Evolutionary conservation across 2,329 filamentous ascomycete species (phyloP), one percentile per base, ranked within the genome.

Genomic region (Neofusicoccum sp.): DNA sequence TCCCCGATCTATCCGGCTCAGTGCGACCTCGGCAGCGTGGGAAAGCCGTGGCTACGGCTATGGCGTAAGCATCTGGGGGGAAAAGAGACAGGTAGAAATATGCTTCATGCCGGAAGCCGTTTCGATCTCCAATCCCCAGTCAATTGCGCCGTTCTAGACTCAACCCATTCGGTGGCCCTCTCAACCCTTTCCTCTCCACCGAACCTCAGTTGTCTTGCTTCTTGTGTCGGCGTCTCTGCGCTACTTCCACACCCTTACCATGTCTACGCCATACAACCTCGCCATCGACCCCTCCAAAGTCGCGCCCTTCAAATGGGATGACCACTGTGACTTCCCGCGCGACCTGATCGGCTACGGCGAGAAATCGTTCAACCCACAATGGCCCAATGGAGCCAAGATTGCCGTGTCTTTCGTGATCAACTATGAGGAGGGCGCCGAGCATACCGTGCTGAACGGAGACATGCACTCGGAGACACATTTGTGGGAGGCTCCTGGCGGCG

Each of bases 301-400:
- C 38, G 71, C 69, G 68, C 68, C 70, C 57, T 65, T 67, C 60
- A 63, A 70, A 38, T 72, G 66, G 49, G 59, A 63, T 34, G 68
- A 65, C 30, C 66, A 68, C 1, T 72, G 68, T 57, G 67, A 69
- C 40, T 70, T 70, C 43, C 64, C 68, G 3, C 67, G 73, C 40
- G 68, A 72, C 59, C 74, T 82, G 40, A 77, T 81, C 62, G 76
- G 76, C 1, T 79, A 78, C 48, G 76, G 77, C 26, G 75, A 78
- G 53, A 69, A 72, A 34, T 75, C 75, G 0, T 68, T 77, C 6
- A 60, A 72, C 28, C 63, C 71, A 11, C 67, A 71, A 58, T 76
- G 73, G 73, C 73, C 72, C 3, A 72, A 72, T 57, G 65, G 65
- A 30, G 72, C 71, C 31, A 74, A 73, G 45, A 74, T 76, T 24